Evolutionary conservation across 768 basidiomycete genomes (phyloP).

Genomic region (Phanerochaete carnosa): DNA sequence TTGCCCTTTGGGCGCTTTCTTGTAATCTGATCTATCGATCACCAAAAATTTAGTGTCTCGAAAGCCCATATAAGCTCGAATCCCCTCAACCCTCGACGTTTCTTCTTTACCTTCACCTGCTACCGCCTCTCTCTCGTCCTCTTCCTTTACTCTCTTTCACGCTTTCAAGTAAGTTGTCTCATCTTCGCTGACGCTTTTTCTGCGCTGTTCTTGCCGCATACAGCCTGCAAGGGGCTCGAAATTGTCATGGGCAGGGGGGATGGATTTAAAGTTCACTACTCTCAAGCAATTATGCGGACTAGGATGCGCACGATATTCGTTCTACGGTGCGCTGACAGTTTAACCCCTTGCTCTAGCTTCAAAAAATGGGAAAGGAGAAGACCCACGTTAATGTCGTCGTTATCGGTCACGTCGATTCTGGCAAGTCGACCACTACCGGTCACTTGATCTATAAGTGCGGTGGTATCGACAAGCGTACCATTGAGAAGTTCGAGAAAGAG

Average conservation of each 20-base stretch:
- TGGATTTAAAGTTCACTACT: not conserved
- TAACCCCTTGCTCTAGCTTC: slow-evolving; percentile 39
- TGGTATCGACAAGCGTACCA: slow-evolving; percentile 99
- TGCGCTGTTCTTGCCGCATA: not conserved
- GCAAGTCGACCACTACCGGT: slow-evolving; percentile 99
- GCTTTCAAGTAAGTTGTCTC: slow-evolving; percentile 11
- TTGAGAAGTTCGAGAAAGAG: slow-evolving; percentile 99
- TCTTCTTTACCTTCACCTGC: slow-evolving; percentile 35
- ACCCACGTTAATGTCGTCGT: slow-evolving; percentile 97
- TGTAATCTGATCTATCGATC: slow-evolving; percentile 28
- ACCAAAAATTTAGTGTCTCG: slow-evolving; percentile 27
- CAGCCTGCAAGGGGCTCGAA: not conserved
- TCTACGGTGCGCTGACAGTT: not conserved
- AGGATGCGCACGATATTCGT: not conserved
- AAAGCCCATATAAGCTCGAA: slow-evolving; percentile 30
- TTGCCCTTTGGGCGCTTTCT: not conserved
- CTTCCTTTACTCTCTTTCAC: slow-evolving; percentile 14
- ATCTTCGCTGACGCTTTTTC: not conserved
- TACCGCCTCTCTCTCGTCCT: slow-evolving; percentile 30
- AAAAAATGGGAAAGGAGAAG: slow-evolving; percentile 94
- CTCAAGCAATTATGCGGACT: not conserved
- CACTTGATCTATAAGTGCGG: slow-evolving; percentile 99
- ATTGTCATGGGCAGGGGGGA: not conserved
- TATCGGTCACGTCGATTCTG: slow-evolving; percentile 99
- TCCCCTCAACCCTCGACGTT: slow-evolving; percentile 23